phyloP scores from a whole-genome alignment of 2,329 filamentous ascomycete genomes.

The Trichoderma citrinoviride region DNA sequence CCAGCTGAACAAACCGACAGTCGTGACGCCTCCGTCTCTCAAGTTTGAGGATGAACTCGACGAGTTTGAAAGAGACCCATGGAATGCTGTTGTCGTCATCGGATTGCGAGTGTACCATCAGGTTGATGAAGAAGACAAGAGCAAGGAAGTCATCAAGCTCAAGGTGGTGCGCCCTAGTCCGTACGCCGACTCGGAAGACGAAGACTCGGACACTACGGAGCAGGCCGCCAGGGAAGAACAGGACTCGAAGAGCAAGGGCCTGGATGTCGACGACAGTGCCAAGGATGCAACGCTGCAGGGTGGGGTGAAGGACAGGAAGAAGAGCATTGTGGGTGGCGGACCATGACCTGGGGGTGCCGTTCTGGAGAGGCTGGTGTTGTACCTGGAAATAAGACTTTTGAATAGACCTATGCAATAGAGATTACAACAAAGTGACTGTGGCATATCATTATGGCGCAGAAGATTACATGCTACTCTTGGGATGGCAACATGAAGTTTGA shows the following conservation, averaged over 20 bases:
- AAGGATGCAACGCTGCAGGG: conserved; percentile 44
- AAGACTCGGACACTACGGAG: conserved; percentile 27
- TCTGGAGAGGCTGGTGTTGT: neutral
- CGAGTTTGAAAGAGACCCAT: conserved; percentile 56
- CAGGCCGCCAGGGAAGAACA: neutral
- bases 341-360: neutral
- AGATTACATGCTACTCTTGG: no score
- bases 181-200: conserved; percentile 30
- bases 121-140: conserved; percentile 34
- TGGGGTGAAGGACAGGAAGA: conserved; percentile 34
- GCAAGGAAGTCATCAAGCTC: conserved; percentile 39
- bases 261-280: conserved; percentile 47
- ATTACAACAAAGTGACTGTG: no score
- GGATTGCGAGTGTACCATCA: conserved; percentile 62
- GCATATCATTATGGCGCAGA: no score
- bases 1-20: conserved; percentile 6
- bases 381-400: neutral
- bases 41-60: conserved; percentile 46
- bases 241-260: conserved; percentile 30
- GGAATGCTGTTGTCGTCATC: conserved; percentile 63
- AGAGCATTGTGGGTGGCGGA: conserved; percentile 35
- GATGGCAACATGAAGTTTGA: no score
- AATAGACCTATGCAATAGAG: neutral
- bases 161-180: conserved; percentile 41
- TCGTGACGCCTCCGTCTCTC: neutral